Conservation (phyloP, 2,329 filamentous ascomycete genomes). For the Helminthosporium solani region DNA sequence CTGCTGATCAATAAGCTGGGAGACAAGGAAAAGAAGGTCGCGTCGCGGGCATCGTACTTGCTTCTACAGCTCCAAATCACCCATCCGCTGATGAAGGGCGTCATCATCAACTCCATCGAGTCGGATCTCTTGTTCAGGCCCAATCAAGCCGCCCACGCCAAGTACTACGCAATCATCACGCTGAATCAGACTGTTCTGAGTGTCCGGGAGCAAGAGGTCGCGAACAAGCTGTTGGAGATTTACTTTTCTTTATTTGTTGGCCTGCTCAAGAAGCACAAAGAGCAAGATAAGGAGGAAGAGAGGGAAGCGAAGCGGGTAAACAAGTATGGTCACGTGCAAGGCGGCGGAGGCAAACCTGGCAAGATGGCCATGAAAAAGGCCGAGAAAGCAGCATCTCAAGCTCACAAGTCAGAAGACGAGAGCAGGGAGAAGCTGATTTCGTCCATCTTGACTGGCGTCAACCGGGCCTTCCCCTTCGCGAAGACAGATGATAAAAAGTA, state of each 20-base stretch:
- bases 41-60: conserved; percentile 88
- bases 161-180: conserved; percentile 95
- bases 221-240: conserved; percentile 78
- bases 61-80: conserved; percentile 86
- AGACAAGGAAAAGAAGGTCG: conserved; percentile 92
- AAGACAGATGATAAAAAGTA: conserved; percentile 74
- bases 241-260: conserved; percentile 89
- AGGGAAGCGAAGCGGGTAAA: conserved; percentile 47
- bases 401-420: conserved; percentile 56
- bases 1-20: conserved; percentile 95
- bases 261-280: conserved; percentile 66
- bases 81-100: conserved; percentile 90
- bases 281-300: conserved; percentile 41
- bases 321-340: conserved; percentile 54
- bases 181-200: conserved; percentile 95
- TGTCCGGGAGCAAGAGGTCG: conserved; percentile 76
- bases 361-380: conserved; percentile 54
- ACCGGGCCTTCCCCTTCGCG: conserved; percentile 92
- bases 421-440: conserved; percentile 89
- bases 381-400: conserved; percentile 46
- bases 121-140: conserved; percentile 84
- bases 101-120: conserved; percentile 82
- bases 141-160: conserved; percentile 82
- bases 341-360: conserved; percentile 55
- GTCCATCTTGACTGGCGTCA: conserved; percentile 88